A percentile compares a stretch with the other conserved stretches of the same genome.
These are phyloP conservation scores for Ehretia macrophylla DNA, from an alignment of 257 asterid species.

Conservation along the genomic window DNA sequence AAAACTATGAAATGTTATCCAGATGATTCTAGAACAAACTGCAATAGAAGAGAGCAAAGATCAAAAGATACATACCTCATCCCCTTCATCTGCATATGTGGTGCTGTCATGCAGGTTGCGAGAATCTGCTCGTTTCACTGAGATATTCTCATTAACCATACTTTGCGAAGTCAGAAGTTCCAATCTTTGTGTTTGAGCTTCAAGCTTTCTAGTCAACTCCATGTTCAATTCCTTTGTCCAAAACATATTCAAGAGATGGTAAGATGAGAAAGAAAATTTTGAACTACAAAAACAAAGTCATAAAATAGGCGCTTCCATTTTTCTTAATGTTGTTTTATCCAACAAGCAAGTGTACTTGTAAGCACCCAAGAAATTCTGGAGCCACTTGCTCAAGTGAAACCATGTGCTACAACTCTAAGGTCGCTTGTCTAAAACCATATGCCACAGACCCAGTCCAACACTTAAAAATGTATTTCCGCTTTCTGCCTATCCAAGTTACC, in stretches of 20 bases:
- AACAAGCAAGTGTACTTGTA: too few species aligned
- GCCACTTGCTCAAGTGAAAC: too few species aligned
- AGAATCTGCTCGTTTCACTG: slow-evolving; percentile 47
- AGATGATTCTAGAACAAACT: too few species aligned
- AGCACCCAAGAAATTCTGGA: too few species aligned
- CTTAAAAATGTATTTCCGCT: too few species aligned
- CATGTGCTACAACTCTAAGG: too few species aligned
- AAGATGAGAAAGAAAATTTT: slow-evolving; percentile 10
- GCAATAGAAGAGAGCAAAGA: slow-evolving; percentile 2
- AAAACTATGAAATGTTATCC: too few species aligned
- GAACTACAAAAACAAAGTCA: not conserved
- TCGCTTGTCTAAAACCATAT: too few species aligned
- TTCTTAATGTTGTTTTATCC: too few species aligned
- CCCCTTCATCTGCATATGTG: slow-evolving; percentile 94
- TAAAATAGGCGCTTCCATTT: not conserved
- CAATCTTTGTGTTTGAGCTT: slow-evolving; percentile 90
- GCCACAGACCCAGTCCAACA: too few species aligned
- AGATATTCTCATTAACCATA: slow-evolving; percentile 56
- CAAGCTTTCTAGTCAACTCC: slow-evolving; percentile 85
- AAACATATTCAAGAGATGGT: slow-evolving; percentile 15
- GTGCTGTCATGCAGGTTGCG: slow-evolving; percentile 34
- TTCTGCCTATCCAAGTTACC: too few species aligned
- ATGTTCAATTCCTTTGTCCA: slow-evolving; percentile 67
- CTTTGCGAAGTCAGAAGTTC: slow-evolving; percentile 89
- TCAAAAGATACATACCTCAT: slow-evolving; percentile 54